Conservation (phyloP, 1,284 basidiomycete species). For the Tylopilus sp. region DNA sequence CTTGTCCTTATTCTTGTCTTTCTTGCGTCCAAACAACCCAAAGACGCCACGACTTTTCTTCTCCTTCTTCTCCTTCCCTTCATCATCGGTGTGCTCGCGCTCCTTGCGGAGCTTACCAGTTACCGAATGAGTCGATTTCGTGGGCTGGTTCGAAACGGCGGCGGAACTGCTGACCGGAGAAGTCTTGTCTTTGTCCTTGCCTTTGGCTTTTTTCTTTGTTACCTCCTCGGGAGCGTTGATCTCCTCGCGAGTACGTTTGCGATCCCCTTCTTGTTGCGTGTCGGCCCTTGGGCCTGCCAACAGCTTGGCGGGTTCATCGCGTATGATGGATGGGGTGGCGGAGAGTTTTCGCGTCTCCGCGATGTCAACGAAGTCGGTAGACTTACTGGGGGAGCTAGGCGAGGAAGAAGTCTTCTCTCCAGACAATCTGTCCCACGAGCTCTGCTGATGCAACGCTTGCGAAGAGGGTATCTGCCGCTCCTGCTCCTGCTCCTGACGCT, state of each 20-base stretch:
- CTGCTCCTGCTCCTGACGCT: conserved; percentile 27
- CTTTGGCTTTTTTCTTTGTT: conserved; percentile 48
- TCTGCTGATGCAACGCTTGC: conserved; percentile 28
- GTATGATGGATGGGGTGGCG: conserved; percentile 71
- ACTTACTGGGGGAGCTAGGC: conserved; percentile 23
- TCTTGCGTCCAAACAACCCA: conserved; percentile 68
- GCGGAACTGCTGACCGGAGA: conserved; percentile 39
- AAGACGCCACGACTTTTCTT: conserved; percentile 63
- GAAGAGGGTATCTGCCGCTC: conserved; percentile 32
- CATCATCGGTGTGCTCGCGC: conserved; percentile 46
- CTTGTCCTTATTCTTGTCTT: conserved; percentile 73
- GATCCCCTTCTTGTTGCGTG: conserved; percentile 53
- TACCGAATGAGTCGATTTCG: conserved; percentile 28
- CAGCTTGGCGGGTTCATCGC: conserved; percentile 40
- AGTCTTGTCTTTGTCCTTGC: conserved; percentile 28
- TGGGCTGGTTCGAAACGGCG: conserved; percentile 24
- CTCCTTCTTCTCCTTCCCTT: conserved; percentile 61
- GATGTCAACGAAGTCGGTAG: conserved; percentile 51
- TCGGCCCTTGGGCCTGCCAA: conserved; percentile 39
- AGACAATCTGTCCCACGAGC: conserved; percentile 26
- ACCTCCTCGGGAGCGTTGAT: conserved; percentile 54
- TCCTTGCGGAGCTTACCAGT: conserved; percentile 66
- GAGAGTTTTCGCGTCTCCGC: conserved; percentile 71
- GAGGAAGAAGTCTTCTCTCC: conserved; percentile 21
- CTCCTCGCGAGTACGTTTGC: conserved; percentile 58